phyloP scores from a whole-genome alignment of 2,329 filamentous ascomycete species.

The Rhynchosporium graminicola region DNA sequence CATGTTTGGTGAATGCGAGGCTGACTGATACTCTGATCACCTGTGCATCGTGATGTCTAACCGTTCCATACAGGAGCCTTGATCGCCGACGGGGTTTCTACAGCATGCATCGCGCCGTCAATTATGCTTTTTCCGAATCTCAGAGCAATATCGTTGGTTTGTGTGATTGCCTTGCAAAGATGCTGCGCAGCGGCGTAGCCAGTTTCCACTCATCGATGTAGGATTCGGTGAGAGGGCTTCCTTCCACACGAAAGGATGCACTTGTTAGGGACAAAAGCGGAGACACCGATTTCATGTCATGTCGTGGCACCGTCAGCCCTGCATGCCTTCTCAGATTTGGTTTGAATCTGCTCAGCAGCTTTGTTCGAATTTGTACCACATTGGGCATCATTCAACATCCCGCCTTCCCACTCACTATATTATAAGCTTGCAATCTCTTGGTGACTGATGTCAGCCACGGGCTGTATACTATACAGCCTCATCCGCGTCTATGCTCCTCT shows the following conservation, averaged over 20 bases:
- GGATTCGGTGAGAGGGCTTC: not conserved
- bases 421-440: too few species aligned
- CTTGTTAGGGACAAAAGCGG: not conserved
- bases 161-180: not conserved
- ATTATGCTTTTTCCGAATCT: not conserved
- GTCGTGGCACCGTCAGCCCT: slow-evolving; percentile 13
- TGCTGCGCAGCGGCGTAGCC: not conserved
- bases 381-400: slow-evolving; percentile 5
- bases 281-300: not conserved
- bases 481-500: slow-evolving; percentile 10
- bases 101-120: slow-evolving; percentile 1
- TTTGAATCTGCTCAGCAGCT: slow-evolving; percentile 1
- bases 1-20: not conserved
- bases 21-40: not conserved
- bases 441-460: not conserved
- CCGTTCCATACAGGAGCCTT: not conserved
- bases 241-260: not conserved
- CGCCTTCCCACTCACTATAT: not conserved
- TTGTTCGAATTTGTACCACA: slow-evolving; percentile 4
- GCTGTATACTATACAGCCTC: slow-evolving; percentile 1
- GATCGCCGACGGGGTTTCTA: not conserved
- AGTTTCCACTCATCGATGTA: not conserved
- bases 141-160: not conserved
- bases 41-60: not conserved
- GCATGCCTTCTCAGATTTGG: not conserved